Base-by-base conservation (phyloP, 2,329 filamentous ascomycete genomes). In the Aspergillus tamarii region DNA sequence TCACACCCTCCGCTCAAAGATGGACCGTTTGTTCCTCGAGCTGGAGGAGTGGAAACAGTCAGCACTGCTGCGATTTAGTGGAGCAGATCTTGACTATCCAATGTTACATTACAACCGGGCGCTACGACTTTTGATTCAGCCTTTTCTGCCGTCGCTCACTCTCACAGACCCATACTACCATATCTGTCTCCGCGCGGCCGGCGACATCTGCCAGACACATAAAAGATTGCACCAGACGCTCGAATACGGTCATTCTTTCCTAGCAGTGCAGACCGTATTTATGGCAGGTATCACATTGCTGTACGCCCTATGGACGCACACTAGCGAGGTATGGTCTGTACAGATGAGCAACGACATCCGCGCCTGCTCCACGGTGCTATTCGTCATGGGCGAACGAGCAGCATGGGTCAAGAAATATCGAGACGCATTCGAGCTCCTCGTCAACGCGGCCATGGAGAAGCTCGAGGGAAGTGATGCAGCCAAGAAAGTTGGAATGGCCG, bases 41-140 rank as follows among this genome's bases (percentile, higher is more conserved):
- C 75, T 85, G 0, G 81, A 84, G 65, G 76, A 80, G 45, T 84
- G 83, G 83, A 82, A 80, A 67, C 66, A 73, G 59, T 78, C 76
- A 3, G 75, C 78, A 8, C 69, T 74, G n/a, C 67, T 65, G 12
- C 70, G 71, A 34, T 78, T 76, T 55, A 72, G 64, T 34, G 76
- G 73, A n/a, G 64, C 74, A 48, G 80, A 83, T 60, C 71, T 80
- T 8, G 81, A 84, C 65, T 84, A 84, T 60, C 78, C 81, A 1
- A 77, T 83, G 67, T 74, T 85, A 12, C 82, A 84, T 66, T 85
- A 84, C 66, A 79, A 85, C 66, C 78, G 83, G 21, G 80, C 83
- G 7, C 74, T 85, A 1, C 77, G 83, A n/a, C 75, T 84, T 16
- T 73, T 85, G 1, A 77, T 85, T 21, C 83, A 85, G 58, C 83